These are phyloP conservation scores for Mortierella sp. DNA, from an alignment of 371 early-diverging fungal species.

Conservation along the genomic window DNA sequence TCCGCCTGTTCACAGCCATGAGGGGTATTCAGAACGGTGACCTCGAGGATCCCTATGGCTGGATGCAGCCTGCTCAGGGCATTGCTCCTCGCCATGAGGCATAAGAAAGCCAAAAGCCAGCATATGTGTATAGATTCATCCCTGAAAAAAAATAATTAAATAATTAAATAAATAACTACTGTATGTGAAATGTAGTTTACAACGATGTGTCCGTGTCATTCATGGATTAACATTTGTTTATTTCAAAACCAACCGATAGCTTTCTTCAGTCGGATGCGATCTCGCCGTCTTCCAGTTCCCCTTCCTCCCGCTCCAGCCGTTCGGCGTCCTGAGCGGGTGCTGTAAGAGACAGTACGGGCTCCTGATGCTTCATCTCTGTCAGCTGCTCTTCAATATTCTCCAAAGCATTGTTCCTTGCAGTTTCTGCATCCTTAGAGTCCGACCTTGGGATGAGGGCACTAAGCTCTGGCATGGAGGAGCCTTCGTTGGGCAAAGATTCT, in stretches of 20 bases:
- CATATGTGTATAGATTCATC: too few species aligned
- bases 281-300: slow-evolving; percentile 50
- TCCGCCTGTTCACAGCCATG: slow-evolving; percentile 67
- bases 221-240: too few species aligned
- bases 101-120: background rate
- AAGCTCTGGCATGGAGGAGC: too few species aligned
- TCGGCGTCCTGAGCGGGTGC: background rate
- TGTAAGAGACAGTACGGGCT: background rate
- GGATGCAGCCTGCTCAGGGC: slow-evolving; percentile 83
- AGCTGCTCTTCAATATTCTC: too few species aligned
- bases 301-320: slow-evolving; percentile 34
- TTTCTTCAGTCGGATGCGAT: slow-evolving; percentile 28
- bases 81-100: slow-evolving; percentile 50
- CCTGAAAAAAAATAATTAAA: too few species aligned
- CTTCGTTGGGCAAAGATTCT: too few species aligned
- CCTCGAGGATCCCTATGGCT: slow-evolving; percentile 68
- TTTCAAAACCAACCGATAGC: too few species aligned
- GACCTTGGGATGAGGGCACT: too few species aligned
- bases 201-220: too few species aligned
- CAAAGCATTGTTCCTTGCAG: background rate
- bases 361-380: too few species aligned
- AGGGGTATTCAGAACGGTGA: slow-evolving; percentile 78
- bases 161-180: too few species aligned
- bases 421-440: background rate
- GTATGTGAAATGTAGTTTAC: too few species aligned